phyloP scores from a whole-genome alignment of 139 green algal genomes.

The Micractinium sp. region DNA sequence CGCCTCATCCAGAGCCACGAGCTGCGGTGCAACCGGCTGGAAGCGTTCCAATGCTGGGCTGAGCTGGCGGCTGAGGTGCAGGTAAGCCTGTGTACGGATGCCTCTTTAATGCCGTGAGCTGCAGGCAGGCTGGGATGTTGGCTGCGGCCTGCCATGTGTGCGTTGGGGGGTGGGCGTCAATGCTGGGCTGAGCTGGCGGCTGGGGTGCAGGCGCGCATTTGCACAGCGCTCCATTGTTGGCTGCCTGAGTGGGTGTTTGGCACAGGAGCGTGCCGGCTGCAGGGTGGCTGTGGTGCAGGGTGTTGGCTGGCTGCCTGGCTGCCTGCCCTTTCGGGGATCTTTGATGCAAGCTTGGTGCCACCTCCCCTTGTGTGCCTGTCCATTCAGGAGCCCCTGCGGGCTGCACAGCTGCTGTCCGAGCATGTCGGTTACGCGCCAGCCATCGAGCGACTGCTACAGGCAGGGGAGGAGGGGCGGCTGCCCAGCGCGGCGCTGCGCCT shows the following conservation, averaged over 20 bases:
- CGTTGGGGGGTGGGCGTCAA: too few relatives aligned
- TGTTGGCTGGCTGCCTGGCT: neutral
- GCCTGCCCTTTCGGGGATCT: neutral
- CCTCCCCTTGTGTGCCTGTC: neutral
- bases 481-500: neutral
- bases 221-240: too few relatives aligned
- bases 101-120: too few relatives aligned
- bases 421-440: neutral
- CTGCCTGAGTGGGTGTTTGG: too few relatives aligned
- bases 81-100: neutral
- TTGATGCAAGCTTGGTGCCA: neutral
- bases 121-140: neutral
- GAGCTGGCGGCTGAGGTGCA: slow-evolving; percentile 11
- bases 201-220: too few relatives aligned
- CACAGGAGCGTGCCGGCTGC: too few relatives aligned
- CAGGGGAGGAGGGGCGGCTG: neutral
- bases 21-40: neutral
- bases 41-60: neutral
- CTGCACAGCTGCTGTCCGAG: slow-evolving; percentile 14
- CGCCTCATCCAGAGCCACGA: neutral
- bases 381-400: neutral
- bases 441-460: neutral
- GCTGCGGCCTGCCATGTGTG: too few relatives aligned
- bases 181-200: too few relatives aligned
- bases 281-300: too few relatives aligned